phyloP scores from a whole-genome alignment of 192 early-diverging fungal genomes.

The Chytriomyces confervae region DNA sequence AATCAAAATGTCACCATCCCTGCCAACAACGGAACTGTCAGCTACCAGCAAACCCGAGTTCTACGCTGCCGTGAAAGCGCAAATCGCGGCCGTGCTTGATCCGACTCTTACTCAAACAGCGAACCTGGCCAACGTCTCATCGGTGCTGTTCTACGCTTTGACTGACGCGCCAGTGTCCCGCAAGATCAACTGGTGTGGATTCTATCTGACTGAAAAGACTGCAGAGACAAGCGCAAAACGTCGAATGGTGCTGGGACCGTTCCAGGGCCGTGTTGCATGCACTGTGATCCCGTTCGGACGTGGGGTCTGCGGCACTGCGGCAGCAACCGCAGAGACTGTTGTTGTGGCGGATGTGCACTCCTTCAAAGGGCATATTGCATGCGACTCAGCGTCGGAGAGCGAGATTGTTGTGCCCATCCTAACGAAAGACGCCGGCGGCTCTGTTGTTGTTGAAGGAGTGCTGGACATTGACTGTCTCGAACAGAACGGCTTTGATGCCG shows the following conservation, averaged over 20 bases:
- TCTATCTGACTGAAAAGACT: conserved; percentile 65
- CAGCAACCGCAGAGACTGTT: conserved; percentile 56
- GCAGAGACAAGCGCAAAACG: conserved; percentile 18
- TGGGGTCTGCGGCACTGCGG: conserved; percentile 91
- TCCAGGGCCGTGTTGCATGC: conserved; percentile 85
- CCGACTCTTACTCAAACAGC: conserved; percentile 68
- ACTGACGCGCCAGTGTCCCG: conserved; percentile 51
- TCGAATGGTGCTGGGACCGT: conserved; percentile 81
- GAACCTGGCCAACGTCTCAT: conserved; percentile 82
- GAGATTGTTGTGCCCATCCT: conserved; percentile 86
- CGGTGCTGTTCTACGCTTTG: conserved; percentile 80
- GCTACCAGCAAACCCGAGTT: conserved; percentile 65
- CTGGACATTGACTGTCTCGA: conserved; percentile 55
- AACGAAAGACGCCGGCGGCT: conserved; percentile 24
- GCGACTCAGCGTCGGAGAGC: conserved; percentile 81
- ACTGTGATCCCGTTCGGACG: conserved; percentile 80
- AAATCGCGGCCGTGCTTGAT: conserved; percentile 70
- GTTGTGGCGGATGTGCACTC: conserved; percentile 81
- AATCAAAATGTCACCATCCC: conserved; percentile 10
- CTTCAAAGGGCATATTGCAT: conserved; percentile 90
- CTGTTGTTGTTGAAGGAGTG: conserved; percentile 37
- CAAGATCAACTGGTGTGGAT: conserved; percentile 71
- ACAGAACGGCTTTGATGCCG: conserved; percentile 46
- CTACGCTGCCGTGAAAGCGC: conserved; percentile 67
- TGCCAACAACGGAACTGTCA: neutral